Conservation (phyloP, 768 basidiomycete genomes). For the Trametes gibbosa region DNA sequence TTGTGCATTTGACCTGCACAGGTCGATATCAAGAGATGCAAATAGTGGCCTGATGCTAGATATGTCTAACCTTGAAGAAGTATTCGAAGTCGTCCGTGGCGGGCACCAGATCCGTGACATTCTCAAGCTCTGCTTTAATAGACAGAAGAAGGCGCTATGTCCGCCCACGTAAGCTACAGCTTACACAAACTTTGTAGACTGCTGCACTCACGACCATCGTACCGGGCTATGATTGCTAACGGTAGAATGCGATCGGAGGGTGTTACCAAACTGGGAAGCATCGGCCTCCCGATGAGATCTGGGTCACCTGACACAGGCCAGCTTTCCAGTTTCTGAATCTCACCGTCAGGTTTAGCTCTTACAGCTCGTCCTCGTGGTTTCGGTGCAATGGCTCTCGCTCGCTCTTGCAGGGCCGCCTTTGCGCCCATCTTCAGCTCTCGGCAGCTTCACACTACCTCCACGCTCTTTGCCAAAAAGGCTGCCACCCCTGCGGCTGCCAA, state of each 20-base stretch:
- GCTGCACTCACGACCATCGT: conserved; percentile 19
- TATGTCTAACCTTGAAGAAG: conserved; percentile 62
- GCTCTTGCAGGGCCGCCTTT: conserved; percentile 17
- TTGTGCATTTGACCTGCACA: conserved; percentile 72
- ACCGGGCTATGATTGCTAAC: neutral
- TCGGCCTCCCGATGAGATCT: conserved; percentile 11
- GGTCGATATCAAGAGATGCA: neutral
- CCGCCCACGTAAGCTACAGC: neutral
- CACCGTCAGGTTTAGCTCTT: neutral
- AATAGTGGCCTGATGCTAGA: neutral
- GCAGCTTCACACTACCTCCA: conserved; percentile 9
- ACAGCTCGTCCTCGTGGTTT: neutral
- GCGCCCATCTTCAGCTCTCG: conserved; percentile 27
- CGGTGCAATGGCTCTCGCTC: conserved; percentile 19
- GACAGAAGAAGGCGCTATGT: conserved; percentile 57
- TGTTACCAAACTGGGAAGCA: neutral
- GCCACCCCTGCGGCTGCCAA: conserved; percentile 7
- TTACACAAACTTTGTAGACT: neutral
- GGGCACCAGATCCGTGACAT: conserved; percentile 68
- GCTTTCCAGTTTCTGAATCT: conserved; percentile 13
- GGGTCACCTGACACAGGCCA: conserved; percentile 5
- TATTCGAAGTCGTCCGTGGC: conserved; percentile 70
- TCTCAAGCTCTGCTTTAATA: conserved; percentile 79
- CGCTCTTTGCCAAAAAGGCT: conserved; percentile 11
- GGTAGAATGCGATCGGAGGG: neutral